Evolutionary conservation across 2,329 filamentous ascomycete species (phyloP), one percentile per base, ranked within the genome.

Genomic region (Hypoxylon sp.): DNA sequence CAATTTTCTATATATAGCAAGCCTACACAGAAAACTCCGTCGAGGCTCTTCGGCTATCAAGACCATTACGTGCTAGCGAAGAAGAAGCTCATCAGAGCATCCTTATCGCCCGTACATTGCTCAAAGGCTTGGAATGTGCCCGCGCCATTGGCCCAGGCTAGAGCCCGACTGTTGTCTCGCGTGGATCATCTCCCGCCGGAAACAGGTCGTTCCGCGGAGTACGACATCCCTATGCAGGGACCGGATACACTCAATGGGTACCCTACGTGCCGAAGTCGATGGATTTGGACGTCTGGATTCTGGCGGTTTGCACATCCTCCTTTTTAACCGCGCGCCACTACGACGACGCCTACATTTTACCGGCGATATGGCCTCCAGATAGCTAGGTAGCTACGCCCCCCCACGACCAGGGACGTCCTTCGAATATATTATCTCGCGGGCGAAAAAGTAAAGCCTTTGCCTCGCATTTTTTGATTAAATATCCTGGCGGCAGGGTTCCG

Each of bases 371-470:
- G 65, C 32, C 49, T 36, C 57, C 48, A 50, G 20, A 54, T 36
- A 57, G 36, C 2, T 32, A n/a, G n/a, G n/a, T n/a, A n/a, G n/a
- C n/a, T n/a, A n/a, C 16, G n/a, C 14, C 54, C 57, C 69, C 63
- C 61, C 64, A 67, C 64, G 64, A 53, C 22, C 54, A 55, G 52
- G 56, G 50, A 45, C 51, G 36, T 38, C 50, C 48, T 44, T 56
- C 51, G 22, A 64, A 68, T 70, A 71, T 65, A 71, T 70, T 70
- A 54, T 53, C 62, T 69, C 50, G 26, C 65, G 55, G 61, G 32
- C 59, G 52, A 52, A 52, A 55, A 66, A 48, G n/a, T 16, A 65
- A 20, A 12, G 51, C 53, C 64, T 52, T 20, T 45, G 32, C 44
- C 59, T 54, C 45, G 26, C 33, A 38, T 42, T 60, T 66, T 63